Evolutionary conservation across 495 filamentous ascomycete species (phyloP).

Genomic region (Evansstolkia leycettana): DNA sequence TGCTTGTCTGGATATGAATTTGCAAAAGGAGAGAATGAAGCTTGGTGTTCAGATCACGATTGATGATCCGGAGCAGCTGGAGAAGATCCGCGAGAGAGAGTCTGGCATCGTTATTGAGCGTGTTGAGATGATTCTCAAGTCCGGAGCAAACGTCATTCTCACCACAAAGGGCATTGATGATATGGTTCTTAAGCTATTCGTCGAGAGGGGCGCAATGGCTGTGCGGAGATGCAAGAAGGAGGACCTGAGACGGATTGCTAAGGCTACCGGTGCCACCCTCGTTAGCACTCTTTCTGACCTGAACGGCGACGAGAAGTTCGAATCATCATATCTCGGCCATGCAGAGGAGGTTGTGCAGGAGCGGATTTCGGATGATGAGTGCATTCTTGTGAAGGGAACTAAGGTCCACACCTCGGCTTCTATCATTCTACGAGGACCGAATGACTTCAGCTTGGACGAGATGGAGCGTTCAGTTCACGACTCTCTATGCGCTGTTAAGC

Average conservation of each 20-base stretch:
- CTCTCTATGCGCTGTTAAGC: constrained; percentile 91
- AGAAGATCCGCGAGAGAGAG: constrained; percentile 90
- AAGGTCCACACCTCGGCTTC: constrained; percentile 88
- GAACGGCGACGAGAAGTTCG: constrained; percentile 96
- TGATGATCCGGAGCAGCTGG: constrained; percentile 90
- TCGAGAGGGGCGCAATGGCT: constrained; percentile 92
- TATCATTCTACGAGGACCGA: constrained; percentile 90
- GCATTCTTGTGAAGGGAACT: constrained; percentile 91
- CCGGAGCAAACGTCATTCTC: constrained; percentile 89
- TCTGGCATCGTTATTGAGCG: constrained; percentile 86
- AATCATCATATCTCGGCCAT: constrained; percentile 71
- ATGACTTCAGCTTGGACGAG: constrained; percentile 95
- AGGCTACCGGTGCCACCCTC: constrained; percentile 87
- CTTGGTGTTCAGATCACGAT: constrained; percentile 96
- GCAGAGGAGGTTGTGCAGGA: constrained; percentile 96
- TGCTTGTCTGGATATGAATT: constrained; percentile 92
- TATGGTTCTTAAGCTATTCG: constrained; percentile 82
- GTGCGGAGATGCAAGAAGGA: constrained; percentile 98
- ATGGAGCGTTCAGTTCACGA: constrained; percentile 99
- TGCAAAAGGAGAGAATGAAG: constrained; percentile 99
- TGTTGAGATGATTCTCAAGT: constrained; percentile 94
- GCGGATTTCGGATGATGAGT: constrained; percentile 96
- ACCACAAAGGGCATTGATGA: constrained; percentile 99
- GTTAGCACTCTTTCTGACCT: constrained; percentile 88
- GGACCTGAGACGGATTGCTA: constrained; percentile 89